Evolutionary conservation across 2,329 filamentous ascomycete species (phyloP).

Genomic region (Xylariales sp.): DNA sequence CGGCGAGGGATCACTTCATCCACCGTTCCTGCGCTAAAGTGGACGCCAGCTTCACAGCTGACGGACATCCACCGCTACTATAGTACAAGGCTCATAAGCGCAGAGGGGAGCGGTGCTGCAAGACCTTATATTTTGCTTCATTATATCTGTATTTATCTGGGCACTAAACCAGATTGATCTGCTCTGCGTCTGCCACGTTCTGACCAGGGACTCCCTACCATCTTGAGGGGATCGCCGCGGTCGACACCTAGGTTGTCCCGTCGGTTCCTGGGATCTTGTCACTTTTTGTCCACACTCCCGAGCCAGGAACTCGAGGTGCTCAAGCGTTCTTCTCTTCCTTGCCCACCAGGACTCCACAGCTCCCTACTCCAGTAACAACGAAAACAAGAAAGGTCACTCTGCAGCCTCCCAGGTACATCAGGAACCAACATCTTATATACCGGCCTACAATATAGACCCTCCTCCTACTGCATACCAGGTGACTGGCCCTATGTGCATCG

Average conservation of each 20-base stretch:
- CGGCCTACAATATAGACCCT: slow-evolving; percentile 8
- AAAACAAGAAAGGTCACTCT: slow-evolving; percentile 8
- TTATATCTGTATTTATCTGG: slow-evolving; percentile 7
- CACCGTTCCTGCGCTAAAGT: slow-evolving; percentile 7
- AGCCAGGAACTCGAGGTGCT: slow-evolving; percentile 11
- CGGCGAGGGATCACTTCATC: no score
- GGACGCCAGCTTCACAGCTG: slow-evolving; percentile 5
- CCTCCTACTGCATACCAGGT: slow-evolving; percentile 4
- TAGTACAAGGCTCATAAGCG: no score
- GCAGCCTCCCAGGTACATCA: slow-evolving; percentile 4
- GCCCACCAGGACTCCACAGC: slow-evolving; percentile 10
- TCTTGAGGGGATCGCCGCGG: slow-evolving; percentile 11
- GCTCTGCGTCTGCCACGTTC: slow-evolving; percentile 12
- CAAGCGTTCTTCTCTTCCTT: slow-evolving; percentile 8
- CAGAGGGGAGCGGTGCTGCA: no score
- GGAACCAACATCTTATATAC: slow-evolving; percentile 6
- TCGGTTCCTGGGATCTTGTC: slow-evolving; percentile 8
- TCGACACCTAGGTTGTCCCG: slow-evolving; percentile 7
- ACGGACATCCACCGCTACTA: slow-evolving; percentile 6
- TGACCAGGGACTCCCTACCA: slow-evolving; percentile 9
- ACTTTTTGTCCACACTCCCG: slow-evolving; percentile 7
- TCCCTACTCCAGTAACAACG: slow-evolving; percentile 5
- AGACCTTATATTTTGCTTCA: background rate
- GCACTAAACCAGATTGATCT: slow-evolving; percentile 10
- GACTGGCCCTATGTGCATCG: slow-evolving; percentile 9